Base-by-base conservation (phyloP, 306 rosid genomes). In the Begonia fuchsioides region DNA sequence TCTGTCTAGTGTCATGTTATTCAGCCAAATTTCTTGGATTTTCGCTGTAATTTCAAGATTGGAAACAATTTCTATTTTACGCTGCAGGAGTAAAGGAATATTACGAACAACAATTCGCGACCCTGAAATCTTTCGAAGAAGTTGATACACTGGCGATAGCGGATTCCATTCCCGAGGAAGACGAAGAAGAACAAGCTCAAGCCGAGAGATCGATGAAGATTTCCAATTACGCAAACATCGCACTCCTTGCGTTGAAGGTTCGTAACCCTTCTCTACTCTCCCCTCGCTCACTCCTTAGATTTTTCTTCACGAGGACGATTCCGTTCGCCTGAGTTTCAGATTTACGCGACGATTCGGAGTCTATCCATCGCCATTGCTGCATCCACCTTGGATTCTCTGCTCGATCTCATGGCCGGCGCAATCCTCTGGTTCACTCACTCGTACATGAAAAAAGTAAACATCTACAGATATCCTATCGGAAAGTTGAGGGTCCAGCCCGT, bases 321-420 rank as follows among this genome's bases (percentile, higher is more conserved):
- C 1, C 7, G 35, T 26, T 26, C 35, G 7, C 5, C 35, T 26
- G 35, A 13, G 44, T 55, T 56, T 2, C 73, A 83, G 94, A 47
- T 72, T 15, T 83, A 71, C 71, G 94, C 88, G 2, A 83, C 88
- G 1, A 9, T 74, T 35, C 59, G 63, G 76, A 79, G 80, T 69
- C 88, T 87, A 39, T 83, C 94, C 13, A 53, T 83, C 54, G 88
- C 94, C 44, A 79, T 83, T 59, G 94, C 94, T 0, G 94, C 94
- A n/a, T 83, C 94, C 50, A 83, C 88, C 9, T 61, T 83, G 15
- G 94, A 83, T 56, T 83, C 94, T 50, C 62, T 83, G 62, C 83
- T 83, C 18, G 94, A 83, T 69, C 78, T 83, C 38, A 67, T 79
- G 94, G 66, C 66, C 10, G 66, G 67, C 3, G 66, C 62, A 10